Base-by-base conservation (phyloP, 2,329 filamentous ascomycete species). In the Dactylellina haptotyla region DNA sequence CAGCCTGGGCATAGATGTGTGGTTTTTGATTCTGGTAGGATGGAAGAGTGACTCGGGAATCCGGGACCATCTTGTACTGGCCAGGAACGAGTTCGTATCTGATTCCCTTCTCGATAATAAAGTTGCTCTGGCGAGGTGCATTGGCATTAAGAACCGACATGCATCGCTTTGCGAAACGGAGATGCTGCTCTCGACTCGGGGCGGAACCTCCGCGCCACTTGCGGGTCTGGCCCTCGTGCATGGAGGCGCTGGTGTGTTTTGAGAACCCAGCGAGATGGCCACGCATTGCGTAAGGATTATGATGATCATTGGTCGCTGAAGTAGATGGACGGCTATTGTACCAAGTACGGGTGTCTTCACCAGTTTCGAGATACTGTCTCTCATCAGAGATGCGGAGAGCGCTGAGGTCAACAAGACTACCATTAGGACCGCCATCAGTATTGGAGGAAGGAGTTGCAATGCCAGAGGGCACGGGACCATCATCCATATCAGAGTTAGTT, bases 161-260 rank as follows among this genome's bases (percentile, higher is more conserved):
- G 58, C 78, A 79, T 9, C 77, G 64, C 46, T 76, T 75, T 14
- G 77, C 76, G 43, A 78, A 79, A 3, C 77, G 75, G 56, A 79
- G 63, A 45, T 79, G 75, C 34, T 76, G 77, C 34, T 77, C 76
- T 1, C 56, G 62, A 12, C 76, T 78, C 20, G 76, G 34, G 9
- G 57, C 61, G 10, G 74, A 58, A 2, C 56, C 64, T 9, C 78
- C 78, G 4, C 73, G 63, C 77, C 78, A 79, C 76, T 79, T 79
- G 3, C 72, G 75, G 12, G 64, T 59, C 20, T 75, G 62, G 16
- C 48, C 30, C 8, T 70, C 50, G 39, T 66, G 48, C 5, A 66
- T 23, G 12, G 65, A 59, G 10, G 70, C 48, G 16, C 39, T 70
- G 20, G 61, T 70, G n/a, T 43, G 18, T 30, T 58, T 56, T 34